A percentile compares a stretch with the other conserved stretches of the same genome.
Evolutionary conservation across 176 grass and related monocot species (phyloP).

Genomic region (Zea luxurians): DNA sequence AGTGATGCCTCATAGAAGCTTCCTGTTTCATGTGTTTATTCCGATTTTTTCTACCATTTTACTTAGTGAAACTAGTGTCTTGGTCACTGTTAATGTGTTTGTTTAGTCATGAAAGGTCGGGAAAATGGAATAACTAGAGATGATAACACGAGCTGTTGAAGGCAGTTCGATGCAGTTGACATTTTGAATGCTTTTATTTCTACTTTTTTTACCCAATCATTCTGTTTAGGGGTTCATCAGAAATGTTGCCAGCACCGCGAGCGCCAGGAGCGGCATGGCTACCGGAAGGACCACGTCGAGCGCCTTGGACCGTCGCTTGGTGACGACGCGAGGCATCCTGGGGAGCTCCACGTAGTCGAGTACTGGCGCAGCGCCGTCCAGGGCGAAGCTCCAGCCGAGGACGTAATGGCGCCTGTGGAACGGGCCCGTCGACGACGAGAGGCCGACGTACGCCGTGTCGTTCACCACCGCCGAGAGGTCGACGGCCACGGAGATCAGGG

Average conservation of each 20-base stretch:
- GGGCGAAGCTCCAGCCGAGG: slow-evolving; percentile 76
- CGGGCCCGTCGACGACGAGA: slow-evolving; percentile 51
- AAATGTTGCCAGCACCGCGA: not conserved
- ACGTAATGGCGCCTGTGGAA: slow-evolving; percentile 59
- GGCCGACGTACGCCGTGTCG: slow-evolving; percentile 31
- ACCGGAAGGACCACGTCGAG: slow-evolving; percentile 32
- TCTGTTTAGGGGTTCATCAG: not conserved
- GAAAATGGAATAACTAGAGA: not conserved
- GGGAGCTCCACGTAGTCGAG: slow-evolving; percentile 49
- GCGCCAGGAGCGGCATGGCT: slow-evolving; percentile 1
- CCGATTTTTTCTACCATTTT: not conserved
- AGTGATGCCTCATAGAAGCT: not conserved
- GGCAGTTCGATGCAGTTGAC: not conserved
- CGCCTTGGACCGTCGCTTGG: slow-evolving; percentile 28
- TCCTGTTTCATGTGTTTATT: slow-evolving; percentile 16
- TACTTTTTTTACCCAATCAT: not conserved
- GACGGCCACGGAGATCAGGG: slow-evolving; percentile 36
- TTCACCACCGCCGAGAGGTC: slow-evolving; percentile 41
- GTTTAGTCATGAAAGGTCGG: not conserved
- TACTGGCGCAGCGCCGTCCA: slow-evolving; percentile 44
- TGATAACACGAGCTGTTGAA: not conserved
- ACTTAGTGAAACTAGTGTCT: not conserved
- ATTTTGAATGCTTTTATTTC: not conserved
- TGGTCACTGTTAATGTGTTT: not conserved
- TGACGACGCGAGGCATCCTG: not conserved